Base-by-base conservation (phyloP, 192 early-diverging fungal genomes). In the Coemansia sp. region DNA sequence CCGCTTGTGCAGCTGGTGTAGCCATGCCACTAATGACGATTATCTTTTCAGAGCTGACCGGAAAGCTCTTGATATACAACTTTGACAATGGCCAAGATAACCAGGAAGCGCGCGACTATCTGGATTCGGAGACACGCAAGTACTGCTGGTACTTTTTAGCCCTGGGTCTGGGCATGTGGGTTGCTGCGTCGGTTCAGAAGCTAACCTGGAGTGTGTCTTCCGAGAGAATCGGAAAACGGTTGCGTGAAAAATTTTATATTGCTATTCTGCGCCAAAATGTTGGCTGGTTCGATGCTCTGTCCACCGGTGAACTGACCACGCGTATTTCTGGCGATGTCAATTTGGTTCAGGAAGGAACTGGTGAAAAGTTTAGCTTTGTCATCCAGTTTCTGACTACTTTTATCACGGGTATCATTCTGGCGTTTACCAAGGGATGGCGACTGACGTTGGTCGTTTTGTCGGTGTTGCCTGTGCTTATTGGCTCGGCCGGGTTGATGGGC, bases 231-330 rank as follows among this genome's bases (percentile, higher is more conserved):
- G 73, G 88, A 50, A 87, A 89, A 60, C 86, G 94, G 18, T 86
- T 96, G 51, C 85, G 94, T 22, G 82, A 89, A 67, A 61, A 57
- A 31, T 98, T 94, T 66, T 85, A 95, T 32, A 72, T 82, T 31
- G 68, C 91, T 5, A 89, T 96, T 57, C 83, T 98, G 56, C 85
- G 92, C 52, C 94, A 96, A 72, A 90, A 96, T 25, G 88, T 93
- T 42, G 86, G 85, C 17, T 98, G 91, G 89, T 95, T 95, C 70
- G 96, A 98, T 61, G 82, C 75, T 34, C 83, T 85, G 58, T 85
- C 87, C 61, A 85, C 88, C 30, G 95, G 93, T 56, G 91, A 91
- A 60, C 85, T 98, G 45, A 91, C 92, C 5, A 92, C 94, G 29
- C 90, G 94, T 30, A 87, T 98, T 34, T 89, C 93, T 40, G 85